These are phyloP conservation scores for Suillus clintonianus DNA, from an alignment of 768 basidiomycete genomes.

Conservation along the genomic window DNA sequence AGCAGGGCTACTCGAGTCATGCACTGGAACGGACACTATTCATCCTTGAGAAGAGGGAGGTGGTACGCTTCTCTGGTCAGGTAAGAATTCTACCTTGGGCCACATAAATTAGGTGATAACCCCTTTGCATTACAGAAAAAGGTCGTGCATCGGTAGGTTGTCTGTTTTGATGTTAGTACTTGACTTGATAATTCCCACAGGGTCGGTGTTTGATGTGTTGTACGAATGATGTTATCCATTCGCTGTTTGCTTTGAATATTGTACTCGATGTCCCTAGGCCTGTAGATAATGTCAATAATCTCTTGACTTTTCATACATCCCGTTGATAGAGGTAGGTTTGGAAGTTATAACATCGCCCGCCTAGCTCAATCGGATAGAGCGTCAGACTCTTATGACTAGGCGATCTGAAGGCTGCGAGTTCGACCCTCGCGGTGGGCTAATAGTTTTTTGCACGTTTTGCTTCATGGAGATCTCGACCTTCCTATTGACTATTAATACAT, in stretches of 20 bases:
- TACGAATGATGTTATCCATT: not conserved
- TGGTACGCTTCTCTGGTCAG: conserved; percentile 88
- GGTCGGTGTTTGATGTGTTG: conserved; percentile 28
- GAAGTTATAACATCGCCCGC: conserved; percentile 39
- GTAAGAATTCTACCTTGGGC: conserved; percentile 14
- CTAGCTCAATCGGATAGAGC: conserved; percentile 72
- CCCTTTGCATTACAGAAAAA: conserved; percentile 45
- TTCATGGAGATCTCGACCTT: not conserved
- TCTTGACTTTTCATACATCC: not conserved
- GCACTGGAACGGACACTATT: conserved; percentile 90
- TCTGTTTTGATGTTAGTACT: not conserved
- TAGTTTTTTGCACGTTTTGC: conserved; percentile 18
- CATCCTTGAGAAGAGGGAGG: conserved; percentile 92
- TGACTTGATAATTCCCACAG: conserved; percentile 14
- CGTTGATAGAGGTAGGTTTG: not conserved
- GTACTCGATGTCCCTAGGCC: too few species aligned
- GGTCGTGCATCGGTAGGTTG: conserved; percentile 49
- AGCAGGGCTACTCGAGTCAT: conserved; percentile 88
- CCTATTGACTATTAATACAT: not conserved
- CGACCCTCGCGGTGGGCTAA: conserved; percentile 66
- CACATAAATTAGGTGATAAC: conserved; percentile 2
- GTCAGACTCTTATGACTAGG: conserved; percentile 59
- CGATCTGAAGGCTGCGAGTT: conserved; percentile 65
- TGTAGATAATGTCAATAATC: not conserved
- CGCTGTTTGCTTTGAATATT: conserved; percentile 4